Percentiles rank a stretch among this genome's conserved stretches.
Evolutionary conservation across 805 yeast species (phyloP).

Genomic region (Osmozyma mogii): DNA sequence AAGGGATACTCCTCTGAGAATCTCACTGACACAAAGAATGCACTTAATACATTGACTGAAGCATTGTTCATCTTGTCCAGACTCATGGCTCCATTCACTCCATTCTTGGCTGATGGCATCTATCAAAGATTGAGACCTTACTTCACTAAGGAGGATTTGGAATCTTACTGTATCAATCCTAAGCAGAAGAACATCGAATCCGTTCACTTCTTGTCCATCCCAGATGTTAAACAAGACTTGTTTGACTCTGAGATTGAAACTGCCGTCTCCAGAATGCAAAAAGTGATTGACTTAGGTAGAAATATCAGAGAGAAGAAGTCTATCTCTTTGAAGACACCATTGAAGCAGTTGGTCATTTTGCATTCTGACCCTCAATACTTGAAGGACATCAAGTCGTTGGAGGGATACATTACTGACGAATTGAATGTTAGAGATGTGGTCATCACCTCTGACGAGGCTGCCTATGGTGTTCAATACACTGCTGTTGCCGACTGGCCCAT

Average conservation of each 20-base stretch:
- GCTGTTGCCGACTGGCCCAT: slow-evolving; percentile 99
- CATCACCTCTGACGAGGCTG: slow-evolving; percentile 83
- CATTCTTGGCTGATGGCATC: slow-evolving; percentile 86
- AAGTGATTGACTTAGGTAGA: slow-evolving; percentile 93
- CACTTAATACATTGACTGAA: slow-evolving; percentile 86
- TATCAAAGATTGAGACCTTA: slow-evolving; percentile 65
- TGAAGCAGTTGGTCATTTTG: slow-evolving; percentile 77
- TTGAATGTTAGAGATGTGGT: slow-evolving; percentile 83
- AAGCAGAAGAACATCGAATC: slow-evolving; percentile 59
- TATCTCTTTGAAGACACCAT: slow-evolving; percentile 91
- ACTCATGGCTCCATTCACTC: slow-evolving; percentile 99
- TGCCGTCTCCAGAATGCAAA: slow-evolving; percentile 93
- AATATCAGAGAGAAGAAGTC: slow-evolving; percentile 93
- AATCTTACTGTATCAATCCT: slow-evolving; percentile 30
- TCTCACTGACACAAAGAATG: slow-evolving; percentile 71
- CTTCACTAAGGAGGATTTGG: slow-evolving; percentile 53
- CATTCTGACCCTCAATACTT: slow-evolving; percentile 72
- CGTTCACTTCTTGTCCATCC: slow-evolving; percentile 91
- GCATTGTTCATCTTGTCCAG: slow-evolving; percentile 82
- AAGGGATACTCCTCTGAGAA: slow-evolving; percentile 81
- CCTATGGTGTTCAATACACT: slow-evolving; percentile 84
- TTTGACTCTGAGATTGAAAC: slow-evolving; percentile 77
- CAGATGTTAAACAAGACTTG: slow-evolving; percentile 70
- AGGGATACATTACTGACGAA: slow-evolving; percentile 79
- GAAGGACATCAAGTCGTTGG: slow-evolving; percentile 68